A percentile compares a stretch with the other conserved stretches of the same genome.
Evolutionary conservation across 768 basidiomycete species (phyloP).

Genomic region (Pleurotus giganteus): DNA sequence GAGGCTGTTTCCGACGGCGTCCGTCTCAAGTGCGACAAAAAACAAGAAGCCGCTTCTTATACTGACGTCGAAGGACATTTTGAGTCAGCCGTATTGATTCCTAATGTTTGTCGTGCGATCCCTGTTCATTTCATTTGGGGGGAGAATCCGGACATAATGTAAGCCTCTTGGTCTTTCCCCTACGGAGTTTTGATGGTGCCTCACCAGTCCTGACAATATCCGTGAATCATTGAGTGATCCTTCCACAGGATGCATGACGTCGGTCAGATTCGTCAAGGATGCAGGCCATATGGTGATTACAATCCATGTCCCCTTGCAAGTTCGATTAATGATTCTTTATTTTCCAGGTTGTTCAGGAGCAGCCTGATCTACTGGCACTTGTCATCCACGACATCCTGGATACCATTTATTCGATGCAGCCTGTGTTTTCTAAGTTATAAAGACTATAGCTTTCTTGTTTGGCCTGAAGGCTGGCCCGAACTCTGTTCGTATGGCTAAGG

Average conservation of each 20-base stretch:
- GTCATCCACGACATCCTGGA: conserved; percentile 32
- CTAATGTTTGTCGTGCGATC: background rate
- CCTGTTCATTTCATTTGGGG: conserved; percentile 6
- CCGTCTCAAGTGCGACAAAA: conserved; percentile 1
- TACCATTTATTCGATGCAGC: background rate
- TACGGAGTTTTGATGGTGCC: background rate
- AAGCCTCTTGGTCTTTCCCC: background rate
- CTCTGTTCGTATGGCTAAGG: too few relatives aligned
- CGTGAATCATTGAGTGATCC: conserved; percentile 41
- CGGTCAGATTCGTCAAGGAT: conserved; percentile 39
- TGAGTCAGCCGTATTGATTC: background rate
- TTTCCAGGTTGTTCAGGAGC: conserved; percentile 42
- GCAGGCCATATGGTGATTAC: conserved; percentile 46
- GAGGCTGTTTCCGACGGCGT: background rate
- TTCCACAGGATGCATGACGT: conserved; percentile 40
- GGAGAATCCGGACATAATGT: conserved; percentile 1
- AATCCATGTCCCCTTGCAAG: background rate
- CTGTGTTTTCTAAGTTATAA: background rate
- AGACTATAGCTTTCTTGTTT: too few relatives aligned
- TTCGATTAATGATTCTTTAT: background rate
- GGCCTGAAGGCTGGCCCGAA: too few relatives aligned
- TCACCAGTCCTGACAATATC: conserved; percentile 38
- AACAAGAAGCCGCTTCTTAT: conserved; percentile 7
- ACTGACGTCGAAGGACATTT: conserved; percentile 1
- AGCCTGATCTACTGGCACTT: conserved; percentile 36